phyloP scores from a whole-genome alignment of 768 basidiomycete species.

The Obba rivulosa region DNA sequence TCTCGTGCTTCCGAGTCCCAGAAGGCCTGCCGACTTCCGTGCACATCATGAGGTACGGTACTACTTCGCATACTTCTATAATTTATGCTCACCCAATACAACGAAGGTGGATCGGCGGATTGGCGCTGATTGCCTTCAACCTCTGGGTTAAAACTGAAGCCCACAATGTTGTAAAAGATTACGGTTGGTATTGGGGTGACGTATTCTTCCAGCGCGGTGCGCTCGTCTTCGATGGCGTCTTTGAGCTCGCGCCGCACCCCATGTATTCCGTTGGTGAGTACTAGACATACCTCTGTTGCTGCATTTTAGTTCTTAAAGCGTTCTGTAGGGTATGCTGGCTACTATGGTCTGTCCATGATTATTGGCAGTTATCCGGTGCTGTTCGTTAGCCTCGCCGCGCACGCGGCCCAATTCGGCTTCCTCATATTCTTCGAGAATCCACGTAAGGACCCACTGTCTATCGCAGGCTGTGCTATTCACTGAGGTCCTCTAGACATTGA shows the following conservation, averaged over 20 bases:
- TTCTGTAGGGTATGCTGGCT: conserved; percentile 84
- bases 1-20: conserved; percentile 87
- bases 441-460: conserved; percentile 47
- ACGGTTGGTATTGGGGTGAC: conserved; percentile 98
- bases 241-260: conserved; percentile 88
- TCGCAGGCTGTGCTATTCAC: background rate
- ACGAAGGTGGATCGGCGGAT: conserved; percentile 79
- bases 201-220: conserved; percentile 90
- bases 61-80: background rate
- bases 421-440: conserved; percentile 95
- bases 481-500: conserved; percentile 20
- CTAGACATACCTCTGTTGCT: background rate
- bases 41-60: conserved; percentile 66
- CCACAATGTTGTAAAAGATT: conserved; percentile 95
- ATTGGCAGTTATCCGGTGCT: conserved; percentile 86
- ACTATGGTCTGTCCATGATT: conserved; percentile 92
- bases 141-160: conserved; percentile 99
- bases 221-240: conserved; percentile 96
- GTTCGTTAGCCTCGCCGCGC: conserved; percentile 90
- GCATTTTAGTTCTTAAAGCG: conserved; percentile 1
- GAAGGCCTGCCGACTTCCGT: conserved; percentile 64
- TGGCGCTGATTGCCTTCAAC: conserved; percentile 87
- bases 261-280: conserved; percentile 87
- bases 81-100: no score
- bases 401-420: conserved; percentile 96